These are phyloP conservation scores for Kitagawia praeruptora DNA, from an alignment of 129 eudicot species.

Conservation along the genomic window DNA sequence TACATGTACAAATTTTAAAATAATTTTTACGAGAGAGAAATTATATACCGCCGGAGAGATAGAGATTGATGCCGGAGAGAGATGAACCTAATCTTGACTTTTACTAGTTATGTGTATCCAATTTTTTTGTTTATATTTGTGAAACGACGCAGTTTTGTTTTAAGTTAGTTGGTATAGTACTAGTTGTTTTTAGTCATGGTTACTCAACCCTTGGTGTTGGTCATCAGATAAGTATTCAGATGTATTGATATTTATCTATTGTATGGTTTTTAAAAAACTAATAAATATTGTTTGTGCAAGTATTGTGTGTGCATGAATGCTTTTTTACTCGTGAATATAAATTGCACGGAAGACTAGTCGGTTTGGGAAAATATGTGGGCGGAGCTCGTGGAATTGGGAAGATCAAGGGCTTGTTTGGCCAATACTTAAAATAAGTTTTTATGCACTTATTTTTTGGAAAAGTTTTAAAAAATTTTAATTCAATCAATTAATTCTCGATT, in stretches of 20 bases:
- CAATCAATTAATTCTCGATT: too few species aligned
- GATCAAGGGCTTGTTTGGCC: too few species aligned
- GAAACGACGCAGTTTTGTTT: background rate
- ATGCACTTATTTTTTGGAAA: too few species aligned
- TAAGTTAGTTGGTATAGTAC: background rate
- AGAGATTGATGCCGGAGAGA: background rate
- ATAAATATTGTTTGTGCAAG: background rate
- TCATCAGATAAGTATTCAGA: background rate
- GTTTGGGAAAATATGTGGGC: background rate
- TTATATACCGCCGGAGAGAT: background rate
- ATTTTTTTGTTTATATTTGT: background rate
- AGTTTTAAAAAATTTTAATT: too few species aligned
- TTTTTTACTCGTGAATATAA: background rate
- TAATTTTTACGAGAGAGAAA: background rate
- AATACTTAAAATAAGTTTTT: too few species aligned
- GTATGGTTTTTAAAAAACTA: background rate
- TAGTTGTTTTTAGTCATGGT: background rate
- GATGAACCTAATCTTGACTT: conserved; percentile 2
- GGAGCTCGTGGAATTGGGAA: background rate
- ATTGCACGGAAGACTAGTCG: background rate
- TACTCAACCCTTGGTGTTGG: background rate
- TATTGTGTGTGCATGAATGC: background rate
- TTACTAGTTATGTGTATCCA: background rate
- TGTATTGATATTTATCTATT: background rate
- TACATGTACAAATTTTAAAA: background rate